phyloP scores from a whole-genome alignment of 2,329 filamentous ascomycete species.

The Cladosporium sp. region DNA sequence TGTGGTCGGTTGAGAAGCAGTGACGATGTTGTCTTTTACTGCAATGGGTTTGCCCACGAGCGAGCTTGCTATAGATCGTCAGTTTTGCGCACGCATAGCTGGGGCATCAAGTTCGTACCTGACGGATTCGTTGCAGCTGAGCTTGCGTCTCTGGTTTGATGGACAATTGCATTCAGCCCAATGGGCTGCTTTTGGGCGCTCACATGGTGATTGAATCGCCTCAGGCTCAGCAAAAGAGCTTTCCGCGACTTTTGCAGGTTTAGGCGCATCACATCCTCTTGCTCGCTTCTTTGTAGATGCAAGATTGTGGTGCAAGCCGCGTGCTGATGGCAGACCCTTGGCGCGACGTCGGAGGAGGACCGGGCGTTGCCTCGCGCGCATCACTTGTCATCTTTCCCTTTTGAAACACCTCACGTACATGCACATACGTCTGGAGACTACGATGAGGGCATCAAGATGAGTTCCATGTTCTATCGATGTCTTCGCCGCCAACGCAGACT shows the following conservation, averaged over 20 bases:
- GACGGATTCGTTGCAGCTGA: not conserved
- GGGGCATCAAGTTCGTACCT: not conserved
- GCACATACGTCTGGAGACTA: no score
- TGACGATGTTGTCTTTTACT: constrained; percentile 49
- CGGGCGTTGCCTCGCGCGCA: not conserved
- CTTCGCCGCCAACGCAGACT: no score
- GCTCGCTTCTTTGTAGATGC: not conserved
- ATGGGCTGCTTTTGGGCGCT: not conserved
- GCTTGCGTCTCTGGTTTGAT: not conserved
- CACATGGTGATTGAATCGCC: constrained; percentile 8
- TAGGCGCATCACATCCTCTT: constrained; percentile 11
- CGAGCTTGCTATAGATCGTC: not conserved
- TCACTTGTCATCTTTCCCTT: no score
- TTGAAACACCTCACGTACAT: no score
- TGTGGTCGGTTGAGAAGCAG: constrained; percentile 54
- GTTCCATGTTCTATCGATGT: no score
- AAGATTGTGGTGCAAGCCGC: not conserved
- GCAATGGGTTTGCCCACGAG: constrained; percentile 35
- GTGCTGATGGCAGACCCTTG: not conserved
- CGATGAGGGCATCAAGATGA: no score
- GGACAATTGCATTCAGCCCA: constrained; percentile 1
- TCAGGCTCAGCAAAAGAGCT: not conserved
- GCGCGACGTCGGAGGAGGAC: not conserved
- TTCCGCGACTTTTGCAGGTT: constrained; percentile 5
- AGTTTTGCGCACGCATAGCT: not conserved